Evolutionary conservation across 345 rosid species (phyloP), one percentile per base, ranked within the genome.

Genomic region (Lepidium didymum): DNA sequence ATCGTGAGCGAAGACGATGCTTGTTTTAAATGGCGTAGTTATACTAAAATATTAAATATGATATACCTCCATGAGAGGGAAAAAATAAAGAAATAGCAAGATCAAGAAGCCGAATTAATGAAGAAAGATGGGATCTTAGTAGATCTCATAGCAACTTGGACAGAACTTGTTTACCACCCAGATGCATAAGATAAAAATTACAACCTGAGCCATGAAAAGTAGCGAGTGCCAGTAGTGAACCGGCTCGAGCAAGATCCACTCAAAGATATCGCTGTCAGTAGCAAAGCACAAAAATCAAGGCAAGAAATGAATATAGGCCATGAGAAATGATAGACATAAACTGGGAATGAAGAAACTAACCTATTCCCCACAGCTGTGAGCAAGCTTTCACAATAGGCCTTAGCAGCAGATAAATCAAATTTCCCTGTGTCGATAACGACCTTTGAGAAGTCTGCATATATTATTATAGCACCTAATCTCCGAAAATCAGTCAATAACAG

Each of bases 191-290:
- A 61, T 14, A 38, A 15, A 35, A 56, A 29, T 13, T 25, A 81
- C 52, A 77, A 92, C 98, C 98, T 90, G 89, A 75, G 90, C 98
- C 98, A 90, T 93, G 75, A 88, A 93, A 68, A 93, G 97, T 74
- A 93, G 81, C 21, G 96, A 85, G 76, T 88, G 85, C 98, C 97
- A 90, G 78, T 80, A 93, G 74, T 85, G 85, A 78, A 81, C 56
- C 6, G 85, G 90, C 77, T 93, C 97, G 62, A 93, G 90, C 78
- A 83, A 86, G 60, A 93, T 82, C 97, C 96, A 88, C 74, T 90
- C 89, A 23, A 90, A 90, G 38, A 88, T 78, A 71, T 90, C 94
- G 65, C 98, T 92, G 81, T 40, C 68, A 63, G 43, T 45, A 56
- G 57, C 36, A 60, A 70, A 75, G 60, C 66, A 46, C 69, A 68